phyloP scores from a whole-genome alignment of 176 grass and related monocot genomes.

The Hordeum marinum region DNA sequence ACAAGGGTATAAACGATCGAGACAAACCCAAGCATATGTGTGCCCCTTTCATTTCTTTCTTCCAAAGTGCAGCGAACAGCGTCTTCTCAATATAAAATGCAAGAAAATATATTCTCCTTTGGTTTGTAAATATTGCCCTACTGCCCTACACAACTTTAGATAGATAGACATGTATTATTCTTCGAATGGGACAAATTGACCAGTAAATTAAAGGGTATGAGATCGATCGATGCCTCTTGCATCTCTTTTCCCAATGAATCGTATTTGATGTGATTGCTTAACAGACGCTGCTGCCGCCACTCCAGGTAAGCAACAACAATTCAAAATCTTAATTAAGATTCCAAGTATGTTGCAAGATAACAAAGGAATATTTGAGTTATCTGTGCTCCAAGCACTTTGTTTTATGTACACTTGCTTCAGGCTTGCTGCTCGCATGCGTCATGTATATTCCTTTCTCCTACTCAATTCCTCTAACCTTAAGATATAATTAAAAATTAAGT shows the following conservation, averaged over 20 bases:
- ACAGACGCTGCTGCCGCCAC: not conserved
- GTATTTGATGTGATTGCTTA: not conserved
- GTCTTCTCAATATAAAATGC: not conserved
- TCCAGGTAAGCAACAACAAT: not conserved
- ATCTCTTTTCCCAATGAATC: not conserved
- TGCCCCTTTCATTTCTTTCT: not conserved
- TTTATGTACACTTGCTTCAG: not conserved
- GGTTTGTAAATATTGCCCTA: not conserved
- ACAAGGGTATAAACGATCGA: not conserved
- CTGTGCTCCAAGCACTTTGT: not conserved
- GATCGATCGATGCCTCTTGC: not conserved
- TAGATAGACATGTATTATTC: not conserved
- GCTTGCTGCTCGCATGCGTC: not conserved
- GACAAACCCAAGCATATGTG: not conserved
- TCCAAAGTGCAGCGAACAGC: not conserved
- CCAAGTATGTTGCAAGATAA: not conserved
- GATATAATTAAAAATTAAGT: not conserved
- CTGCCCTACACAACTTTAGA: not conserved
- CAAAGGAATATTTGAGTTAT: not conserved
- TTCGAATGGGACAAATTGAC: not conserved
- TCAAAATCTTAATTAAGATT: not conserved
- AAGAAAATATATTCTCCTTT: not conserved
- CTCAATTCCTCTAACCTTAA: not conserved
- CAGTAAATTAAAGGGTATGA: not conserved
- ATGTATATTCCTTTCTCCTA: not conserved